Conservation (phyloP, 371 early-diverging fungal genomes). For the Mortierella sp. region DNA sequence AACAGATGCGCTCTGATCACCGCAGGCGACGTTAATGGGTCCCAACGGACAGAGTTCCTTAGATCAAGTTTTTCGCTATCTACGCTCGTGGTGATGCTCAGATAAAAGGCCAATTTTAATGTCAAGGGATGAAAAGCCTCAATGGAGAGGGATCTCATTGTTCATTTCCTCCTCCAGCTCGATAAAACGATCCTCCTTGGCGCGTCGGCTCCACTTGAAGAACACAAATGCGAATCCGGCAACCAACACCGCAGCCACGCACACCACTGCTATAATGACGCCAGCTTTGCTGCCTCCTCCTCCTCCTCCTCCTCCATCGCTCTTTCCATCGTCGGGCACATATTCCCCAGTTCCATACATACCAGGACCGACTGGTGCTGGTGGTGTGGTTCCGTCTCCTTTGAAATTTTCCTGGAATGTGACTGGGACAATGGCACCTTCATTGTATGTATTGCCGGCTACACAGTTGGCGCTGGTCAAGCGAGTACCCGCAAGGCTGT, state of each 20-base stretch:
- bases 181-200: slow-evolving; percentile 52
- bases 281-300: slow-evolving; percentile 17
- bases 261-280: slow-evolving; percentile 34
- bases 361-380: slow-evolving; percentile 15
- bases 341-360: slow-evolving; percentile 18
- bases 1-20: too few species aligned
- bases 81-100: too few species aligned
- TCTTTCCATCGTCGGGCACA: background rate
- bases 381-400: slow-evolving; percentile 6
- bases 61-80: too few species aligned
- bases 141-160: slow-evolving; percentile 46
- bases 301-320: background rate
- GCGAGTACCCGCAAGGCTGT: background rate
- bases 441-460: background rate
- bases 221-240: slow-evolving; percentile 44
- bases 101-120: too few species aligned
- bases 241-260: slow-evolving; percentile 26
- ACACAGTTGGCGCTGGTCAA: background rate
- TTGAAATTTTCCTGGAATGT: background rate
- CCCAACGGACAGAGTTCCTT: too few species aligned
- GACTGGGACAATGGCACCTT: slow-evolving; percentile 6
- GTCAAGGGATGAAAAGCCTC: too few species aligned
- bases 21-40: too few species aligned
- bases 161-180: slow-evolving; percentile 54
- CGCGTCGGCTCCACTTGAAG: slow-evolving; percentile 44